These are phyloP conservation scores for Colletotrichum camelliae DNA, from an alignment of 2,329 filamentous ascomycete genomes.

Conservation along the genomic window DNA sequence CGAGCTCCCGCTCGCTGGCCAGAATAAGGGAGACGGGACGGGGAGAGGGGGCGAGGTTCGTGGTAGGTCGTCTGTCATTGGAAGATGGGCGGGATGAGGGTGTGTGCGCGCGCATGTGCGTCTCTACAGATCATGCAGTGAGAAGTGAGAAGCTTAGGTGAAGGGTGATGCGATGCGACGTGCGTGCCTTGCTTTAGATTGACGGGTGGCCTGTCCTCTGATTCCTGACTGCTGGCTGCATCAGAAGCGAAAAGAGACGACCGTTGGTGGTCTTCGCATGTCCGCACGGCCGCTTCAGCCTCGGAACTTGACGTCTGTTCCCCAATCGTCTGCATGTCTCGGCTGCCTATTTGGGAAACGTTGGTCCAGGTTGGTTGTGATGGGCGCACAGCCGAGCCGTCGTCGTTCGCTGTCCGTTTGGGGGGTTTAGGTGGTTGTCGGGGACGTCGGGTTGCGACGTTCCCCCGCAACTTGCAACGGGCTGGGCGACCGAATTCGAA, in stretches of 20 bases:
- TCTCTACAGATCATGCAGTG: neutral
- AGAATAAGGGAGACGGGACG: neutral
- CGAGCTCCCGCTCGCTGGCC: neutral
- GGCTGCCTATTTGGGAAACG: neutral
- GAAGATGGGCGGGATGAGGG: neutral
- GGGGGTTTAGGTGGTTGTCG: neutral
- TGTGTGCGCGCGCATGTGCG: neutral
- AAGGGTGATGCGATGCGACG: neutral
- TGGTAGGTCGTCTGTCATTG: neutral
- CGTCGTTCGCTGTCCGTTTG: neutral
- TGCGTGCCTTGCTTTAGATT: neutral
- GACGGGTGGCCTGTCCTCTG: neutral
- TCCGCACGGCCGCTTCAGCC: neutral
- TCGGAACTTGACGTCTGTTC: neutral
- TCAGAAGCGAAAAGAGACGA: constrained; percentile 4
- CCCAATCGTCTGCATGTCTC: neutral
- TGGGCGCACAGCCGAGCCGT: neutral
- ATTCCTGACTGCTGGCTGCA: neutral
- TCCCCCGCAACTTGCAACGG: constrained; percentile 1
- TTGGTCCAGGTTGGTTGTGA: neutral
- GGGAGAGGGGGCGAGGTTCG: neutral
- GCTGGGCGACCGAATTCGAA: neutral
- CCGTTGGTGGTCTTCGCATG: neutral
- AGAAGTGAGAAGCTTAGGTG: neutral
- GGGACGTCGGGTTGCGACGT: neutral